Evolutionary conservation across 1,284 basidiomycete genomes (phyloP), one percentile per base, ranked within the genome.

Genomic region (Termitomyces sp.): DNA sequence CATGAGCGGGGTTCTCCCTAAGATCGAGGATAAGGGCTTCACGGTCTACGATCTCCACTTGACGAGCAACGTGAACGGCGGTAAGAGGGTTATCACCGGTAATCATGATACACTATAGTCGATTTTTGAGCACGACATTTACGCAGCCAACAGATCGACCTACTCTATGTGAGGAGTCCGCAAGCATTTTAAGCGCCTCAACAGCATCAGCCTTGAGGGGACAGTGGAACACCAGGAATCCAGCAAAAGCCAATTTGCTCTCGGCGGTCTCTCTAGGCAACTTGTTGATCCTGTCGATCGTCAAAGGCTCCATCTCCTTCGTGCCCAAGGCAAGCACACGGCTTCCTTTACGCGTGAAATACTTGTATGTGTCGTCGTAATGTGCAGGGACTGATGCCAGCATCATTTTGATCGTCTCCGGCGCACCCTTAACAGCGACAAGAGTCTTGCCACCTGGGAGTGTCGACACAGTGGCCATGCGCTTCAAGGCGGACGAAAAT

Each of bases 51-150:
- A 98, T 98, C 65, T 98, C 94, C 7, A 98, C 95, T 65, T 95
- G 92, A 33, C 82, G 82, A 19, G 95, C 94, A 42, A 98, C 94
- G 68, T 98, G 94, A 1, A 91, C 86, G 15, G 94, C 94, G 0
- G 95, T 98, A 54, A 98, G 74, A 13, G 94, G 95, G 70, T 98
- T 98, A 71, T 98, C 94, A 43, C 94, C 94, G 45, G 94, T 98
- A 61, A 98, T 98, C 94, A 98, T 98, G 58, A 98, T 80, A 68
- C 95, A 97, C 92, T 90, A 48, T 39, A 59, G 17, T 65, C 47
- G 31, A 55, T 12, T 15, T 40, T 15, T 10, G 31, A 41, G n/a
- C 17, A 38, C n/a, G 24, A 13, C n/a, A 8, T 8, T 28, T 7
- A 8, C 3, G 5, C 47, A 24, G 3, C 13, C 31, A 40, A 9